These are phyloP conservation scores for Pyrenophora teres DNA, from an alignment of 2,329 filamentous ascomycete species.

Conservation along the genomic window DNA sequence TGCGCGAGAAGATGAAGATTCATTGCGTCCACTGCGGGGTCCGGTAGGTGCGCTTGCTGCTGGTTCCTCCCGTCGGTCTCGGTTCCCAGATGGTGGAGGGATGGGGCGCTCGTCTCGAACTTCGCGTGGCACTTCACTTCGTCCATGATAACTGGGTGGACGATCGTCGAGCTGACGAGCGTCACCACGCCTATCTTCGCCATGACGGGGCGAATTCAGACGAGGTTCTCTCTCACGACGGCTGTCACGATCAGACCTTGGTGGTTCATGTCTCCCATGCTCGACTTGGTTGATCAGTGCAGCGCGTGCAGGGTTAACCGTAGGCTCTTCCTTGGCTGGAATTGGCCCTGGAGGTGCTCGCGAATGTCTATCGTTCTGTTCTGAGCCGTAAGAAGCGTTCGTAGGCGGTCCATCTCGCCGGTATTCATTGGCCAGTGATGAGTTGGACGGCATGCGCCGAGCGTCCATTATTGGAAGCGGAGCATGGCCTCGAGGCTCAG, in stretches of 20 bases:
- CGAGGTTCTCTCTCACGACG: constrained; percentile 39
- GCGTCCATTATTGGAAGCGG: constrained; percentile 23
- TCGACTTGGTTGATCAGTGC: constrained; percentile 48
- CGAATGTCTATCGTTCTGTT: constrained; percentile 29
- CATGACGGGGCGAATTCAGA: constrained; percentile 37
- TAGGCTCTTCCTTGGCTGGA: constrained; percentile 25
- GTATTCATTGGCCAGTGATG: constrained; percentile 31
- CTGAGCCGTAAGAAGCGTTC: constrained; percentile 24
- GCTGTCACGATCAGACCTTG: constrained; percentile 33
- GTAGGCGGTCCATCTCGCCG: constrained; percentile 33
- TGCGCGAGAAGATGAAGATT: constrained; percentile 30
- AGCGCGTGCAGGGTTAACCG: constrained; percentile 52
- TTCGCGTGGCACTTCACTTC: constrained; percentile 33
- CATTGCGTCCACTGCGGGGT: constrained; percentile 54
- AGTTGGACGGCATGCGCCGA: constrained; percentile 31
- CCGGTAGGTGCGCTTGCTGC: constrained; percentile 57
- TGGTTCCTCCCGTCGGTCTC: constrained; percentile 48
- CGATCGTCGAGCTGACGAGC: constrained; percentile 38
- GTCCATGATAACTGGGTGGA: constrained; percentile 28
- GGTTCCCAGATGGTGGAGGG: constrained; percentile 33
- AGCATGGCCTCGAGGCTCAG: constrained; percentile 36
- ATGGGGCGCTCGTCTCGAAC: constrained; percentile 41
- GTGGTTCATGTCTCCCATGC: constrained; percentile 33
- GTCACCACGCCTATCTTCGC: constrained; percentile 31
- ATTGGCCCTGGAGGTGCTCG: constrained; percentile 22